A percentile compares a stretch with the other conserved stretches of the same genome.
Evolutionary conservation across 495 filamentous ascomycete species (phyloP).

Genomic region (Podospora pseudoanserina): DNA sequence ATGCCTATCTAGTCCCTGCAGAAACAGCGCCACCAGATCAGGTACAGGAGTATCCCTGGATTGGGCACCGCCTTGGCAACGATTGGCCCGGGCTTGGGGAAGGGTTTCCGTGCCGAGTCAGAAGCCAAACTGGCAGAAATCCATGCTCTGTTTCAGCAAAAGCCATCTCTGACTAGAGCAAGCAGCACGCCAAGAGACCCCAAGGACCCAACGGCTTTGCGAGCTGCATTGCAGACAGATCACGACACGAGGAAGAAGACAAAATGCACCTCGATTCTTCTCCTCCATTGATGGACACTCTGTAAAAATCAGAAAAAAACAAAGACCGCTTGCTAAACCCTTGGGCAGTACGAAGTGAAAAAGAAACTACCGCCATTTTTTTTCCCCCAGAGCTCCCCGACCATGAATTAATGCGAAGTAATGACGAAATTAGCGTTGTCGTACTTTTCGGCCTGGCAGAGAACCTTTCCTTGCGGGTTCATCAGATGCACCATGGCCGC

Average conservation of each 20-base stretch:
- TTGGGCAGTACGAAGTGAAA: not conserved
- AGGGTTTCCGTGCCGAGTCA: not conserved
- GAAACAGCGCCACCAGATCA: not conserved
- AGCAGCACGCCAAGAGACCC: not conserved
- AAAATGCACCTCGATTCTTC: not conserved
- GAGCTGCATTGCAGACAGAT: not conserved
- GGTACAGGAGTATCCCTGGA: not conserved
- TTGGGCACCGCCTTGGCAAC: not conserved
- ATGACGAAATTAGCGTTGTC: conserved; percentile 28
- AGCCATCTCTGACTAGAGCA: not conserved
- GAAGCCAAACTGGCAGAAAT: not conserved
- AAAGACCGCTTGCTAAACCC: not conserved
- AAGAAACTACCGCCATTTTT: not conserved
- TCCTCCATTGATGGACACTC: not conserved
- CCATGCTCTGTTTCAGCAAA: not conserved
- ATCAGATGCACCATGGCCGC: conserved; percentile 30
- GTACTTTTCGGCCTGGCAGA: conserved; percentile 26
- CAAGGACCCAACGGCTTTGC: not conserved
- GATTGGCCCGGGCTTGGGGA: not conserved
- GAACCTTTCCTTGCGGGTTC: conserved; percentile 15
- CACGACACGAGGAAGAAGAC: not conserved
- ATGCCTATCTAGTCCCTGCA: not conserved
- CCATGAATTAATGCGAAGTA: conserved; percentile 1
- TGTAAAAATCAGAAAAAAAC: not conserved
- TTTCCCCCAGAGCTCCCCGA: not conserved